Evolutionary conservation across 2,329 filamentous ascomycete genomes (phyloP).

Genomic region (Paramyrothecium sp.): DNA sequence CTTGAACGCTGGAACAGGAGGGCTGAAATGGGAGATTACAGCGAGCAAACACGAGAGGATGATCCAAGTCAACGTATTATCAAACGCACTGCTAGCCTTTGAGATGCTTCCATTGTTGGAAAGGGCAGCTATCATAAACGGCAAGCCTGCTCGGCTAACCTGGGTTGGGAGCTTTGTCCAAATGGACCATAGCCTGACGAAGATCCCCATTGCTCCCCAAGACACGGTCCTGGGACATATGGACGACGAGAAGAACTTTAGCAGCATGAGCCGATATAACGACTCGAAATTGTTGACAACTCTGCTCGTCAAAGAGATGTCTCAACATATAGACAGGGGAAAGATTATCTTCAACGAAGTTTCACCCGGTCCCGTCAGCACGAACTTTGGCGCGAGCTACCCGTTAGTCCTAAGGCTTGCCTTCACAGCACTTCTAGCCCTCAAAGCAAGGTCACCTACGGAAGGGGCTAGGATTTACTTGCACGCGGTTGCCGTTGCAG

Average conservation of each 20-base stretch:
- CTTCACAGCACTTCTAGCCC: neutral
- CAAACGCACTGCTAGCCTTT: conserved; percentile 10
- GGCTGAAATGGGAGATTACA: conserved; percentile 2
- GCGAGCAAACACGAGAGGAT: conserved; percentile 11
- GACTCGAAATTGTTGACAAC: conserved; percentile 13
- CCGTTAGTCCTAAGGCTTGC: conserved; percentile 11
- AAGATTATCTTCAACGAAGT: conserved; percentile 15
- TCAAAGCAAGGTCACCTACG: conserved; percentile 8
- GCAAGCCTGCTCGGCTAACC: conserved; percentile 7
- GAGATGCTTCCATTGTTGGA: conserved; percentile 13
- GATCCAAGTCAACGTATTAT: conserved; percentile 15
- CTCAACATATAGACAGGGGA: conserved; percentile 1
- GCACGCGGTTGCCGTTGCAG: conserved; percentile 13
- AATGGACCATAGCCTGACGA: conserved; percentile 2
- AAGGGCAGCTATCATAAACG: conserved; percentile 6
- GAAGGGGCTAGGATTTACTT: conserved; percentile 13
- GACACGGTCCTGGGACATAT: conserved; percentile 5
- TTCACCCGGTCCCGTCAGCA: conserved; percentile 11
- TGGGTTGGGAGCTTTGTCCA: conserved; percentile 16
- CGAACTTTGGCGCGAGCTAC: conserved; percentile 8
- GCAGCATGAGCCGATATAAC: conserved; percentile 1
- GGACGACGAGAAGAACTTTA: conserved; percentile 3
- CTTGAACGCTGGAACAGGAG: conserved; percentile 13
- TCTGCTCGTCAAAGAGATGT: conserved; percentile 15
- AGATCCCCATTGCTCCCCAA: neutral